Evolutionary conservation across 1,139 yeast genomes (phyloP).

Genomic region (Debaryomyces subglobosus): DNA sequence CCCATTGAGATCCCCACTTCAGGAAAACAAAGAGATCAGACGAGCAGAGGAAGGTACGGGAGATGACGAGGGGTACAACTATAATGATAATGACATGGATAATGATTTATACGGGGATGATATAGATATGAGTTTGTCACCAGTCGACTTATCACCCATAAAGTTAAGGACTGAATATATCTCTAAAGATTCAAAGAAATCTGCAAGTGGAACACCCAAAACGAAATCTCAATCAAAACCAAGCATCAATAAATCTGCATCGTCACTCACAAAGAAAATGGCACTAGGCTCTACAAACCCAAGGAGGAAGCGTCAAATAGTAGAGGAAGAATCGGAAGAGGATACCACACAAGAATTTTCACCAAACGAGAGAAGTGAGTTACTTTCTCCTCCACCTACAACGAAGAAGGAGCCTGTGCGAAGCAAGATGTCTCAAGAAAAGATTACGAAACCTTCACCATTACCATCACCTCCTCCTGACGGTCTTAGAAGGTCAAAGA

Average conservation of each 20-base stretch:
- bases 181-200: constrained; percentile 3
- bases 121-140: constrained; percentile 19
- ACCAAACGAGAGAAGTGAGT: constrained; percentile 17
- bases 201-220: constrained; percentile 4
- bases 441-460: constrained; percentile 32
- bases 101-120: constrained; percentile 15
- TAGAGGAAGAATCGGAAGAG: constrained; percentile 18
- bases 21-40: constrained; percentile 19
- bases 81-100: constrained; percentile 13
- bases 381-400: constrained; percentile 25
- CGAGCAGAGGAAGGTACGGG: constrained; percentile 10
- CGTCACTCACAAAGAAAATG: constrained; percentile 43
- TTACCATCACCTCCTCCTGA: constrained; percentile 52
- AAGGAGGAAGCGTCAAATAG: constrained; percentile 13
- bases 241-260: constrained; percentile 10
- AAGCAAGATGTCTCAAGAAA: constrained; percentile 5
- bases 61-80: constrained; percentile 12
- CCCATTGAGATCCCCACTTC: constrained; percentile 39
- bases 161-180: constrained; percentile 5
- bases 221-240: constrained; percentile 2
- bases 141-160: constrained; percentile 16
- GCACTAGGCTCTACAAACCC: constrained; percentile 38
- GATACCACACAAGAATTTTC: constrained; percentile 14
- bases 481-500: constrained; percentile 54
- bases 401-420: constrained; percentile 13